Evolutionary conservation across 2,329 filamentous ascomycete genomes (phyloP).

Genomic region (Fusarium dimerum): DNA sequence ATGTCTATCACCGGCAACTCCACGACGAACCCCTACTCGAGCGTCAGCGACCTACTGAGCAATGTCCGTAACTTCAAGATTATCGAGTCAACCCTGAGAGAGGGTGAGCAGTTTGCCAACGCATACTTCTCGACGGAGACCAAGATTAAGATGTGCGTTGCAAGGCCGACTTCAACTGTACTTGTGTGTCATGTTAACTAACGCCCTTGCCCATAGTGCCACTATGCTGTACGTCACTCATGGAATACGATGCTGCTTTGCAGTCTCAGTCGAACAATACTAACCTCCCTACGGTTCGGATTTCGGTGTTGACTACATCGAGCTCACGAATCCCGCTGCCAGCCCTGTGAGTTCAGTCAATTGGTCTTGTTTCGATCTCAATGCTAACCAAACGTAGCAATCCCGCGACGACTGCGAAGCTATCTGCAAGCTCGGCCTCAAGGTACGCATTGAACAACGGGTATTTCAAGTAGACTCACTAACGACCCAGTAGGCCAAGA

Average conservation of each 20-base stretch:
- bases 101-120: conserved; percentile 57
- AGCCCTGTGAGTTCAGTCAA: conserved; percentile 1
- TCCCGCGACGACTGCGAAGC: conserved; percentile 83
- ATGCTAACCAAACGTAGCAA: conserved; percentile 53
- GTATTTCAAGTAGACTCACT: not conserved
- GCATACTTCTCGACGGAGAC: conserved; percentile 59
- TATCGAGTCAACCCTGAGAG: conserved; percentile 27
- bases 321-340: conserved; percentile 82
- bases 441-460: conserved; percentile 49
- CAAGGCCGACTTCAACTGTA: not conserved
- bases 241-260: not conserved
- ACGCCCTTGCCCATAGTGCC: conserved; percentile 8
- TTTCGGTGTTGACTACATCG: conserved; percentile 58
- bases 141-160: conserved; percentile 25
- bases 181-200: not conserved
- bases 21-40: not conserved
- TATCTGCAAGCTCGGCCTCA: conserved; percentile 92
- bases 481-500: conserved; percentile 29
- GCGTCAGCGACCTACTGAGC: conserved; percentile 20
- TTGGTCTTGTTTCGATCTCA: not conserved
- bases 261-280: not conserved
- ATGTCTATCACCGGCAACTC: no score
- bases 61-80: conserved; percentile 25
- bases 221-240: conserved; percentile 5
- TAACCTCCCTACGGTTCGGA: conserved; percentile 31